These are phyloP conservation scores for Fulvia fulva DNA, from an alignment of 2,329 filamentous ascomycete genomes.

Conservation along the genomic window DNA sequence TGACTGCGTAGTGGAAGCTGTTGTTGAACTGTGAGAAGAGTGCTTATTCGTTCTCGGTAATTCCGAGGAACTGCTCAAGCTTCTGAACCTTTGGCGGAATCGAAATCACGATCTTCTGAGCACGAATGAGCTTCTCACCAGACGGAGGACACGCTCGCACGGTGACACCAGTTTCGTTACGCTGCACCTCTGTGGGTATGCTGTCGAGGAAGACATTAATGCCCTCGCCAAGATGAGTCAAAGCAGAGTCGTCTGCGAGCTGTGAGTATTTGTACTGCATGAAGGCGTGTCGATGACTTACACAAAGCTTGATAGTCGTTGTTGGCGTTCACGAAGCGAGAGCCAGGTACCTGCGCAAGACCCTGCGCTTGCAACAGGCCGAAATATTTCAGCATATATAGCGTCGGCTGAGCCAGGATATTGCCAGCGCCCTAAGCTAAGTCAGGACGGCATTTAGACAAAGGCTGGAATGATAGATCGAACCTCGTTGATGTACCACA, in stretches of 20 bases:
- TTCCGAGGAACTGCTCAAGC: background rate
- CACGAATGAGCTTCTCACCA: constrained; percentile 30
- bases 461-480: background rate
- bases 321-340: background rate
- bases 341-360: background rate
- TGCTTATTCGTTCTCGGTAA: background rate
- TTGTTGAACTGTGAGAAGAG: constrained; percentile 5
- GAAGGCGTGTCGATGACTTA: background rate
- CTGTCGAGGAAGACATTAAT: constrained; percentile 28
- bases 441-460: background rate
- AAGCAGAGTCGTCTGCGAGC: constrained; percentile 20
- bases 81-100: background rate
- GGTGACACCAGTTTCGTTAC: constrained; percentile 13
- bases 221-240: constrained; percentile 19
- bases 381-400: constrained; percentile 44
- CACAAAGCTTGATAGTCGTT: constrained; percentile 23
- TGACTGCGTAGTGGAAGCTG: constrained; percentile 1
- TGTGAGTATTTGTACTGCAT: background rate
- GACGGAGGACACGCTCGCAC: constrained; percentile 32
- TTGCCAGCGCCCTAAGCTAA: constrained; percentile 44
- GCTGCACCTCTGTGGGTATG: constrained; percentile 18
- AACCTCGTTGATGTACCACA: constrained; percentile 37
- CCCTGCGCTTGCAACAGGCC: background rate
- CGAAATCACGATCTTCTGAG: constrained; percentile 20
- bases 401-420: constrained; percentile 40